Evolutionary conservation across 257 asterid genomes (phyloP).

Genomic region (Ilex aquifolium): DNA sequence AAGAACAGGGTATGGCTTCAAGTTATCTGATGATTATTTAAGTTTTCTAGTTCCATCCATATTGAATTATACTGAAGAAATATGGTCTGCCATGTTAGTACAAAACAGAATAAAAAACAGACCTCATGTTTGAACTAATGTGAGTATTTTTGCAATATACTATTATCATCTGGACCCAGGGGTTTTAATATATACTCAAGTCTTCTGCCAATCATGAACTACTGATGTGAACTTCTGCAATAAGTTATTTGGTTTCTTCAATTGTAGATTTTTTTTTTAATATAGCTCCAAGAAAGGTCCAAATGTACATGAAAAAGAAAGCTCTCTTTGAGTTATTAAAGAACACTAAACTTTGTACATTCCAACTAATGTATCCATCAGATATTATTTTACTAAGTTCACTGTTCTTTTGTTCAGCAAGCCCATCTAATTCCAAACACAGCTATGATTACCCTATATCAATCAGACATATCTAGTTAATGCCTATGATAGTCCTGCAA

Average conservation of each 20-base stretch:
- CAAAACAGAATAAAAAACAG: background rate
- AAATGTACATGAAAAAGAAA: background rate
- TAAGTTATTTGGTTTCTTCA: constrained; percentile 17
- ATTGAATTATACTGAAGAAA: background rate
- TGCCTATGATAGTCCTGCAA: too few relatives aligned
- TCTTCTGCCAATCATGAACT: background rate
- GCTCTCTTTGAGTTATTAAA: background rate
- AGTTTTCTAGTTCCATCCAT: background rate
- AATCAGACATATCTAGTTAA: too few relatives aligned
- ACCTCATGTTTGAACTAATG: constrained; percentile 3
- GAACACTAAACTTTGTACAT: background rate
- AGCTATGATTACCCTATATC: too few relatives aligned
- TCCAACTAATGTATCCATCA: background rate
- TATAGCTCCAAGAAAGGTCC: background rate
- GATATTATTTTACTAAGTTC: too few relatives aligned
- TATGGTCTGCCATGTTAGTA: background rate
- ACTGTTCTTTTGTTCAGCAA: too few relatives aligned
- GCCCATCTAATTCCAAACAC: too few relatives aligned
- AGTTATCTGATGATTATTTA: background rate
- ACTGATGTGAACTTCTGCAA: constrained; percentile 5
- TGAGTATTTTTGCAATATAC: background rate
- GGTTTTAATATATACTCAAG: background rate
- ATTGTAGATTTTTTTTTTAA: too few relatives aligned
- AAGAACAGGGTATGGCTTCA: background rate
- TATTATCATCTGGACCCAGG: background rate